These are phyloP conservation scores for Alternaria brassicicola DNA, from an alignment of 2,329 filamentous ascomycete genomes.

Conservation along the genomic window DNA sequence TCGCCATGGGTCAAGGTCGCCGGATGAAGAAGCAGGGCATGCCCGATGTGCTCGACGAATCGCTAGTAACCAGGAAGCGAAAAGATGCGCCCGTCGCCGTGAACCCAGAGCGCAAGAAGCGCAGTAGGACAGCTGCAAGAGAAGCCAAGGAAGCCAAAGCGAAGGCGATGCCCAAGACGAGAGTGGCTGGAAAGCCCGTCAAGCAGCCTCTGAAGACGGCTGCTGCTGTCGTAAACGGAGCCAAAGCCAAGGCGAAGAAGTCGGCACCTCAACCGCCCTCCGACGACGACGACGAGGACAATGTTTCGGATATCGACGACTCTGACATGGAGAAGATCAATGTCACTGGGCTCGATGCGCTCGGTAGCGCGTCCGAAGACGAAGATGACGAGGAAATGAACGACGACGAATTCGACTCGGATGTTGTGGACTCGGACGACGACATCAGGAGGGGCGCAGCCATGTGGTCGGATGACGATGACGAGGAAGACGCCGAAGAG, in stretches of 20 bases:
- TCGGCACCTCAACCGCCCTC: constrained; percentile 35
- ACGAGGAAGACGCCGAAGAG: constrained; percentile 88
- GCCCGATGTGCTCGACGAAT: constrained; percentile 80
- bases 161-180: constrained; percentile 24
- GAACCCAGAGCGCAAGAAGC: constrained; percentile 62
- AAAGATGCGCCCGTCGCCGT: constrained; percentile 72
- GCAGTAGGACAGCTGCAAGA: constrained; percentile 54
- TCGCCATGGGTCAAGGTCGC: constrained; percentile 80
- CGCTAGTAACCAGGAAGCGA: constrained; percentile 78
- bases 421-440: constrained; percentile 68
- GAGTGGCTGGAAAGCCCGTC: constrained; percentile 12
- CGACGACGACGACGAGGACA: constrained; percentile 42
- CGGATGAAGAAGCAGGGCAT: constrained; percentile 96
- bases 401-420: constrained; percentile 48
- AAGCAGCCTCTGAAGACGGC: constrained; percentile 39
- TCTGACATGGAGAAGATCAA: constrained; percentile 40
- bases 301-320: constrained; percentile 29
- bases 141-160: constrained; percentile 23
- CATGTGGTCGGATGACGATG: constrained; percentile 97
- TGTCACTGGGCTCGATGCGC: constrained; percentile 48
- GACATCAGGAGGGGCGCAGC: constrained; percentile 54
- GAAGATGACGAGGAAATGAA: constrained; percentile 48
- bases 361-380: constrained; percentile 47
- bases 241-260: constrained; percentile 43
- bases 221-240: constrained; percentile 50